Base-by-base conservation (phyloP, 2,329 filamentous ascomycete species). In the Neoascochyta sp. region DNA sequence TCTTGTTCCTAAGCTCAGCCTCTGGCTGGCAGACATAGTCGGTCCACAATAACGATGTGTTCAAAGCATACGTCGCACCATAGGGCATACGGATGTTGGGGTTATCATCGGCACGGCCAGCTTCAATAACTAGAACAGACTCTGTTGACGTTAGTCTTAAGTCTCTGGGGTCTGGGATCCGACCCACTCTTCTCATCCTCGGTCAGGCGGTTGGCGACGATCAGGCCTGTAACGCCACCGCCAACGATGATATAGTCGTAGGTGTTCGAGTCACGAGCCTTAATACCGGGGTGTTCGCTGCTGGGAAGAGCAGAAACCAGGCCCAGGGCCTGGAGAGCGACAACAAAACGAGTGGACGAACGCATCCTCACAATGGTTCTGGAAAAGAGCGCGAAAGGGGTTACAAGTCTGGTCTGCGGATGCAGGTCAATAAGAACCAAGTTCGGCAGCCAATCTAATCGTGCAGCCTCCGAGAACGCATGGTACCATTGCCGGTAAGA, bases 221-320 rank as follows among this genome's bases (percentile, higher is more conserved):
- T 38, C 4, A 52, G 22, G 2, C 52, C 52, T n/a, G 43, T 47
- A 6, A 51, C 36, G 10, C 52, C 52, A n/a, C 47, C 52, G 16
- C 52, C 52, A 14, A 56, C 39, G 9, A 56, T 43, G 5, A 56
- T 40, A 30, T 54, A 56, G 31, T 56, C 52, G 14, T 42, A 52
- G 8, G 48, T 45, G 16, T 49, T 29, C 10, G 34, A 32, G 16
- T 22, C 36, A 18, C 35, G 27, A 13, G 18, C 7, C 14, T 39
- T 16, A 4, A 27, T 26, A 18, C 32, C 23, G 1, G 27, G 24
- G 11, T 19, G 19, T 16, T 30, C 16, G 14, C 22, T 12, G 13
- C 31, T 38, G n/a, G 41, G 39, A 11, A 46, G 33, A 22, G 45
- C 45, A 12, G 25, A 22, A 11, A 39, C 27, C 19, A 43, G 14